phyloP scores from a whole-genome alignment of 1,284 basidiomycete species.

The Malassezia brasiliensis region DNA sequence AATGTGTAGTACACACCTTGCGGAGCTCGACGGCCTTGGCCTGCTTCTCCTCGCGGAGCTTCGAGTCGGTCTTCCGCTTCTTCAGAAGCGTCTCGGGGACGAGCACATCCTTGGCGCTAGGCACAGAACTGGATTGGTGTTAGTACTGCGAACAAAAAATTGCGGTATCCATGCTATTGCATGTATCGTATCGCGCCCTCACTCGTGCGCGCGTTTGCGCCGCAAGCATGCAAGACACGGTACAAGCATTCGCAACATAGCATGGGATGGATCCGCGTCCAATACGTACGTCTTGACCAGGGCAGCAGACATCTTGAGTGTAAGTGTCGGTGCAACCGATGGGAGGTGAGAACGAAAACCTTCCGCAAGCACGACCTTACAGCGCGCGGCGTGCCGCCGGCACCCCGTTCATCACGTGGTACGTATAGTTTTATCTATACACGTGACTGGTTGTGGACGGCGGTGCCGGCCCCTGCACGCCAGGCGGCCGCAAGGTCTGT shows the following conservation, averaged over 20 bases:
- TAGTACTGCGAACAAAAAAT: background rate
- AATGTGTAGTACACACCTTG: conserved; percentile 59
- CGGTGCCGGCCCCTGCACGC: no score
- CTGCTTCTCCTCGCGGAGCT: conserved; percentile 89
- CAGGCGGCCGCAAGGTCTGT: no score
- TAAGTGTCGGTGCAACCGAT: conserved; percentile 14
- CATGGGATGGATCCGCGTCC: no score
- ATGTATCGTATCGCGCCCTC: no score
- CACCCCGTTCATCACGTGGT: conserved; percentile 4
- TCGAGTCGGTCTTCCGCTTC: conserved; percentile 96
- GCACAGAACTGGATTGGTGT: conserved; percentile 33
- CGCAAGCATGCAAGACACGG: no score
- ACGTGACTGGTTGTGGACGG: no score
- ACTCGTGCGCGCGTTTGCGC: no score
- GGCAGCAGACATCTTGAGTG: conserved; percentile 31
- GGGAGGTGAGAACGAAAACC: conserved; percentile 18
- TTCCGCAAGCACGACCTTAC: background rate
- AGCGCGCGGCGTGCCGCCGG: conserved; percentile 1
- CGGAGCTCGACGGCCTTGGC: conserved; percentile 73
- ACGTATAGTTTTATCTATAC: conserved; percentile 5
- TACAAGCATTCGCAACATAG: no score
- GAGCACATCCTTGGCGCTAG: conserved; percentile 42
- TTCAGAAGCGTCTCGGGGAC: conserved; percentile 49
- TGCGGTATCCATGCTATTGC: no score
- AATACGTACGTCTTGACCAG: conserved; percentile 28